Conservation (phyloP, 495 filamentous ascomycete species). For the Bacidia gigantensis region DNA sequence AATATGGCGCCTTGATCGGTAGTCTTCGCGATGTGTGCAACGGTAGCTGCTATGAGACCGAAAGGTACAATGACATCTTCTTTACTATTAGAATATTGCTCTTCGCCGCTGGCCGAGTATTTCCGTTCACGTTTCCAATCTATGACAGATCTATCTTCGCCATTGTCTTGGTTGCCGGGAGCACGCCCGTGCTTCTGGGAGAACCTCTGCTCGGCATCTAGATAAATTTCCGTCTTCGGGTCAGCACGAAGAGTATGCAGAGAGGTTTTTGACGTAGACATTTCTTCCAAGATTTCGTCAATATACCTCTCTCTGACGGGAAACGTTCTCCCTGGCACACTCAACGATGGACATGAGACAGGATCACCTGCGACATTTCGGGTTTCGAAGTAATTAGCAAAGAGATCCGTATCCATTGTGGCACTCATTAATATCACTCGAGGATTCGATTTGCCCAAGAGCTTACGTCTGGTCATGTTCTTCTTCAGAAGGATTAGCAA, state of each 20-base stretch:
- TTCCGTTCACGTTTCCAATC: conserved; percentile 34
- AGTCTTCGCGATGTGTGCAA: conserved; percentile 37
- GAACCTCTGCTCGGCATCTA: conserved; percentile 24
- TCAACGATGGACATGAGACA: conserved; percentile 35
- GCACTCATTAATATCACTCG: conserved; percentile 48
- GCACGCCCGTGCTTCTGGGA: background rate
- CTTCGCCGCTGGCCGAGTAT: conserved; percentile 19
- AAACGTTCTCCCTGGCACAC: conserved; percentile 42
- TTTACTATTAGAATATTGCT: conserved; percentile 20
- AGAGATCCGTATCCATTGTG: conserved; percentile 41
- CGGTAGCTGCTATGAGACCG: conserved; percentile 32
- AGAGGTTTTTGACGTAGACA: conserved; percentile 20
- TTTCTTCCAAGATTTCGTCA: conserved; percentile 30
- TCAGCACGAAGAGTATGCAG: conserved; percentile 22
- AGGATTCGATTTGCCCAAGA: conserved; percentile 26
- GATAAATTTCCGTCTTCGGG: conserved; percentile 22
- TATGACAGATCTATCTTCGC: conserved; percentile 23
- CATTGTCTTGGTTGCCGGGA: conserved; percentile 3
- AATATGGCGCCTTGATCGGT: conserved; percentile 40
- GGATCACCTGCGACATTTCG: conserved; percentile 18
- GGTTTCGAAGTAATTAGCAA: conserved; percentile 39
- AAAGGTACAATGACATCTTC: conserved; percentile 36
- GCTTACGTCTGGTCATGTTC: conserved; percentile 25
- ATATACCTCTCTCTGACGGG: conserved; percentile 40
- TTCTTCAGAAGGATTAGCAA: conserved; percentile 41